Evolutionary conservation across 306 rosid genomes (phyloP).

Genomic region (Cucurbita moschata): DNA sequence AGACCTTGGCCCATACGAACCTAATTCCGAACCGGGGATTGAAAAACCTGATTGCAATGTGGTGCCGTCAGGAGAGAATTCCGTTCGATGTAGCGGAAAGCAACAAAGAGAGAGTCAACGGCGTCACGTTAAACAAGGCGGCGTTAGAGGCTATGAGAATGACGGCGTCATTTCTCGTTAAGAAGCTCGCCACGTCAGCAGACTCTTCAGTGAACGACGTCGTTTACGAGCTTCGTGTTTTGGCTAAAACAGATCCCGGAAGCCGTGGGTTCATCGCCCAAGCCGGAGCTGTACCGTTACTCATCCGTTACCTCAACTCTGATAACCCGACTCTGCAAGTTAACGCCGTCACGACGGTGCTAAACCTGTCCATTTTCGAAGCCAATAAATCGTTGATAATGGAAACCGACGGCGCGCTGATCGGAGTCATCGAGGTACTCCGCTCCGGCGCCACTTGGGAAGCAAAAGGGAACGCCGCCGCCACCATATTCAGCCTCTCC

Average conservation of each 20-base stretch:
- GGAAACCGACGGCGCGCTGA: slow-evolving; percentile 65
- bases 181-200: slow-evolving; percentile 24
- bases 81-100: slow-evolving; percentile 36
- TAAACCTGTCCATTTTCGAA: slow-evolving; percentile 64
- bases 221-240: slow-evolving; percentile 64
- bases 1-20: slow-evolving; percentile 46
- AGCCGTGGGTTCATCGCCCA: slow-evolving; percentile 71
- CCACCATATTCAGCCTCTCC: slow-evolving; percentile 60
- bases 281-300: slow-evolving; percentile 60
- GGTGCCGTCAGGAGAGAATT: slow-evolving; percentile 69
- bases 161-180: slow-evolving; percentile 58
- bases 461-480: slow-evolving; percentile 87
- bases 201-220: slow-evolving; percentile 20
- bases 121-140: slow-evolving; percentile 35
- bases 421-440: slow-evolving; percentile 57
- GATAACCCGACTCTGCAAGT: slow-evolving; percentile 43
- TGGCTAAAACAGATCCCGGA: slow-evolving; percentile 63
- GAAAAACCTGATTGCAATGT: slow-evolving; percentile 52
- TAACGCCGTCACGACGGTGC: slow-evolving; percentile 71
- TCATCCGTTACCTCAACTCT: slow-evolving; percentile 34
- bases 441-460: slow-evolving; percentile 71
- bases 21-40: slow-evolving; percentile 54
- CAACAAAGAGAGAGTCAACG: slow-evolving; percentile 13
- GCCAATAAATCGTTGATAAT: slow-evolving; percentile 53
- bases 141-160: slow-evolving; percentile 66